These are phyloP conservation scores for Chlorophyllum brunneum DNA, from an alignment of 768 basidiomycete genomes.

Conservation along the genomic window DNA sequence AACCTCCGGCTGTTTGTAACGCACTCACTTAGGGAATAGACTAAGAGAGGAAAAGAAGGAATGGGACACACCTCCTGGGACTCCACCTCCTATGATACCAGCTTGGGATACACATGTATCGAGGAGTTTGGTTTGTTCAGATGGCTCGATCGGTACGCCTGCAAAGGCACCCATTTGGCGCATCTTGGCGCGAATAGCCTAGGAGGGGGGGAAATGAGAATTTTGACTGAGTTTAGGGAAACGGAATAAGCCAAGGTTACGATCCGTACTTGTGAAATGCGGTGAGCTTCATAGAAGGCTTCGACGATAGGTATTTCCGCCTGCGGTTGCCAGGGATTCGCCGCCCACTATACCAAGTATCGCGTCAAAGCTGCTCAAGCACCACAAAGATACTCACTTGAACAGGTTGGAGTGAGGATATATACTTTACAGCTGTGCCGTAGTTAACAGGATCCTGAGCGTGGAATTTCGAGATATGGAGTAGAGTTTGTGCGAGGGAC, in stretches of 20 bases:
- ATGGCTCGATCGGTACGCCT: slow-evolving; percentile 86
- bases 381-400: slow-evolving; percentile 35
- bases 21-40: slow-evolving; percentile 3
- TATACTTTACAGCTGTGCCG: slow-evolving; percentile 53
- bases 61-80: slow-evolving; percentile 81
- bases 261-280: slow-evolving; percentile 51
- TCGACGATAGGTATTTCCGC: slow-evolving; percentile 43
- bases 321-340: slow-evolving; percentile 48
- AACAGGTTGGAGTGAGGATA: slow-evolving; percentile 54
- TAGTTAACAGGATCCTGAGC: slow-evolving; percentile 47
- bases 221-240: not conserved
- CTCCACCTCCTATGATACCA: slow-evolving; percentile 91
- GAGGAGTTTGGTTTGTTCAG: slow-evolving; percentile 79
- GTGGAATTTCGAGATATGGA: slow-evolving; percentile 46
- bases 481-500: slow-evolving; percentile 49
- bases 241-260: not conserved
- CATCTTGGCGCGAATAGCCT: slow-evolving; percentile 81
- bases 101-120: slow-evolving; percentile 71
- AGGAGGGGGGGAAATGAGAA: slow-evolving; percentile 1
- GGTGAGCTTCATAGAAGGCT: slow-evolving; percentile 55
- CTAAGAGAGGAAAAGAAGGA: not conserved
- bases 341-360: slow-evolving; percentile 45
- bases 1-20: slow-evolving; percentile 76
- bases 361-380: not conserved
- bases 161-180: slow-evolving; percentile 75